These are phyloP conservation scores for Pseudopyricularia cyperi DNA, from an alignment of 2,329 filamentous ascomycete genomes.

Conservation along the genomic window DNA sequence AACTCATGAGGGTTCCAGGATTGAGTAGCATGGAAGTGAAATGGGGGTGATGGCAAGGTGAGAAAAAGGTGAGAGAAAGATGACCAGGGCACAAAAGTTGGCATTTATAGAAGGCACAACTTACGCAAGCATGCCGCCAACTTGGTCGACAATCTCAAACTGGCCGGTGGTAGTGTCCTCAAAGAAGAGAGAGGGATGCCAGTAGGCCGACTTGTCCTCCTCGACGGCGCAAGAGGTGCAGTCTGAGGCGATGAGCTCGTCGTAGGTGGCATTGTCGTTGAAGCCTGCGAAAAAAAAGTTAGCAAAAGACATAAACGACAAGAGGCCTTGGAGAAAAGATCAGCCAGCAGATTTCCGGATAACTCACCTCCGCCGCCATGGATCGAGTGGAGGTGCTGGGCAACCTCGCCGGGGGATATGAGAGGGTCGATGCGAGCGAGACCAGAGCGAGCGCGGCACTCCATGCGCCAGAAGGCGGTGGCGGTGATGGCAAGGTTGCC, in stretches of 20 bases:
- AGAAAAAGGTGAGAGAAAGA: not conserved
- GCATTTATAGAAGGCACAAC: constrained; percentile 20
- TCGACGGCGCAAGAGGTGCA: constrained; percentile 74
- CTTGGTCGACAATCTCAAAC: constrained; percentile 56
- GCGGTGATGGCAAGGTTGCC: constrained; percentile 6
- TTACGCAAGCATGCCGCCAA: constrained; percentile 77
- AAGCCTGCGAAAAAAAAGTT: constrained; percentile 39
- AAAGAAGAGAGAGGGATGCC: constrained; percentile 72
- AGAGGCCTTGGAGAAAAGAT: not conserved
- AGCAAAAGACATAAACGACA: not conserved
- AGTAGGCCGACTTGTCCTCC: constrained; percentile 81
- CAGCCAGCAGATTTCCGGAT: not conserved
- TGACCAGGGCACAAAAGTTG: not conserved
- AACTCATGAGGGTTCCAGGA: constrained; percentile 7
- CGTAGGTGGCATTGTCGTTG: constrained; percentile 38
- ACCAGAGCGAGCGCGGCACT: constrained; percentile 59
- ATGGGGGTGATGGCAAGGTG: not conserved
- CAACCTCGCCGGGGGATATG: constrained; percentile 44
- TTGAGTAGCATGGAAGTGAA: not conserved
- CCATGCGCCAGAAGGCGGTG: constrained; percentile 79
- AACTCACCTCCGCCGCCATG: constrained; percentile 63
- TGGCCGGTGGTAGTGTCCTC: constrained; percentile 49
- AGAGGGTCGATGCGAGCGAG: constrained; percentile 68
- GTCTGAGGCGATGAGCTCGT: constrained; percentile 42
- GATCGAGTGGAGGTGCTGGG: constrained; percentile 60